Evolutionary conservation across 371 early-diverging fungal species (phyloP), one percentile per base, ranked within the genome.

Genomic region (Mortierella sp.): DNA sequence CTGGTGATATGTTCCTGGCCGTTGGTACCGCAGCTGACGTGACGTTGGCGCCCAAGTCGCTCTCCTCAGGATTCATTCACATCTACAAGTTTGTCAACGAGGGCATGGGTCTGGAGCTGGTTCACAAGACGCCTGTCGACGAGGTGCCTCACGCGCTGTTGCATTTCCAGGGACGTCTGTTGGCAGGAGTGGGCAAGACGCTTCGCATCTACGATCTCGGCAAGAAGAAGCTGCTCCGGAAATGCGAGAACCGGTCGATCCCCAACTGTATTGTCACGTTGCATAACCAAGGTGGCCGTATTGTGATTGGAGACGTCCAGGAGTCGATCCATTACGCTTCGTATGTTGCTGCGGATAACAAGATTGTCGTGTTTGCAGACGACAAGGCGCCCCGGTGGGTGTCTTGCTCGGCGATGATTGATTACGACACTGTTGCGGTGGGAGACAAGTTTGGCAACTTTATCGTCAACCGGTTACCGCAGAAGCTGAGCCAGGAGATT

Each of bases 371-470:
- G 2, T 94, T 97, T 89, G 97, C 97, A 37, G 98, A 98, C 81
- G 99, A 99, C 85, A 91, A 95, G n/a, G 79, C 91, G n/a, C 95
- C 96, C 50, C 93, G 98, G 52, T 97, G 94, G 93, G 90, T 94
- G 66, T 96, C 98, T 29, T 86, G 92, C 45, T 88, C 94, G 7
- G 77, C 89, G 10, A 92, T 95, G 92, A 79, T 98, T 24, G 99
- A 98, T 85, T 97, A 96, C 76, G 96, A 98, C 76, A 98, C 99
- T 6, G 90, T 97, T 1, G 96, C 93, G 2, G 95, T 92, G 31
- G 98, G 95, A 14, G 99, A 99, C 90, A 97, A 97, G 86, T 99
- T 99, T 89, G 99, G 99, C 39, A 97, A 96, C 74, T 86, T 99
- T 44, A 93, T 92, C 76, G 93, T 96, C 16, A 78, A 92, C 68